Evolutionary conservation across 202 grass and related monocot species (phyloP).

Genomic region (Cymbopogon flexuosus): DNA sequence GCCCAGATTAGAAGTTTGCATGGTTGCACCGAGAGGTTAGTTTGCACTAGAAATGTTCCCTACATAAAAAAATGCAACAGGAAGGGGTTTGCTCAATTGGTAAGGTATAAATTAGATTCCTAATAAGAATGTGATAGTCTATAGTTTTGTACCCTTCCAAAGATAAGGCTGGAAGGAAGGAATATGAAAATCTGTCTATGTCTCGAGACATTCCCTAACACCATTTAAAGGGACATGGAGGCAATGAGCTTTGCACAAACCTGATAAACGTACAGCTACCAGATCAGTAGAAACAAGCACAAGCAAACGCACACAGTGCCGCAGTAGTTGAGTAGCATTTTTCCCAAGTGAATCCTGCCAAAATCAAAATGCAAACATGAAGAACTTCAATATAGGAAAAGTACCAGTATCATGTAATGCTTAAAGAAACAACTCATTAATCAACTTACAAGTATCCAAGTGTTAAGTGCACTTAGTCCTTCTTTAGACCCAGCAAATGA

Average conservation of each 20-base stretch:
- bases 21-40: no score
- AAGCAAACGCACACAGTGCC: constrained; percentile 91
- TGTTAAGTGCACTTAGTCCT: constrained; percentile 72
- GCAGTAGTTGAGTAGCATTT: constrained; percentile 92
- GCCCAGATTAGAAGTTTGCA: no score
- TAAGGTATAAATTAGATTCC: background rate
- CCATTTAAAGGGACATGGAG: constrained; percentile 17
- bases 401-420: constrained; percentile 9
- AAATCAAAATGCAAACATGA: constrained; percentile 30
- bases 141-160: constrained; percentile 12
- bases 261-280: constrained; percentile 84
- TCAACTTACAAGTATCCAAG: constrained; percentile 93
- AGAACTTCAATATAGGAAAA: constrained; percentile 36
- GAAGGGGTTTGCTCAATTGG: background rate
- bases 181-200: constrained; percentile 10
- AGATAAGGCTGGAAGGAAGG: background rate
- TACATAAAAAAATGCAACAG: no score
- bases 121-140: background rate
- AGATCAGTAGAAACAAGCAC: constrained; percentile 86
- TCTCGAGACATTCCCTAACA: constrained; percentile 4
- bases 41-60: no score
- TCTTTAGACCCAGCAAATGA: constrained; percentile 93
- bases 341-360: constrained; percentile 89
- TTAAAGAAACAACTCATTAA: constrained; percentile 32
- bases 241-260: constrained; percentile 37